phyloP scores from a whole-genome alignment of 768 basidiomycete species.

The Auricularia cornea region DNA sequence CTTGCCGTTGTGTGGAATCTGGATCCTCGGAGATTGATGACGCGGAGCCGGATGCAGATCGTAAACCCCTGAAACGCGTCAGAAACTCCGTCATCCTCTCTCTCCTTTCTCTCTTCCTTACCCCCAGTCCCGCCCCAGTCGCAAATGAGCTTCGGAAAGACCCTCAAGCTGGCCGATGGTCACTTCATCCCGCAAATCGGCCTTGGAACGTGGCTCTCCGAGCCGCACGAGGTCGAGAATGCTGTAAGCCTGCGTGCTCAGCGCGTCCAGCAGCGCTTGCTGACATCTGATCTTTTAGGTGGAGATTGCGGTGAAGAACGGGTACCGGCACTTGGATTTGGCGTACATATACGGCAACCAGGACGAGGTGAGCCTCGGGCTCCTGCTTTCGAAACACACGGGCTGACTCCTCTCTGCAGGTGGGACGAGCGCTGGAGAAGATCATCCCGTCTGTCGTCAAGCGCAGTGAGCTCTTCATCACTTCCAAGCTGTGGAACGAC shows the following conservation, averaged over 20 bases:
- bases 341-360: constrained; percentile 78
- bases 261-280: neutral
- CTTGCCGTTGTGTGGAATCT: no score
- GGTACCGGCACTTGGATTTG: constrained; percentile 80
- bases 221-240: constrained; percentile 65
- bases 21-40: no score
- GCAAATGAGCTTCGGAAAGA: constrained; percentile 36
- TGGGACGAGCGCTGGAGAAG: constrained; percentile 66
- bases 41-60: no score
- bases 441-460: constrained; percentile 69
- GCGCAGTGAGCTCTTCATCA: constrained; percentile 75
- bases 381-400: constrained; percentile 7
- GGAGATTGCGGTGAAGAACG: constrained; percentile 61
- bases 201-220: constrained; percentile 74
- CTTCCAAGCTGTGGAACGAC: constrained; percentile 78
- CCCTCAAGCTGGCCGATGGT: constrained; percentile 37
- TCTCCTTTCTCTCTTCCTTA: neutral
- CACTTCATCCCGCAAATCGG: constrained; percentile 65
- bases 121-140: neutral
- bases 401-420: constrained; percentile 17
- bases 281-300: constrained; percentile 38
- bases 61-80: neutral
- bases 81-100: neutral
- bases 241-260: constrained; percentile 36
- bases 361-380: constrained; percentile 43